Percentiles rank a stretch among this genome's conserved stretches.
phyloP scores from a whole-genome alignment of 192 early-diverging fungal genomes.

The Gaertneriomyces sp. region DNA sequence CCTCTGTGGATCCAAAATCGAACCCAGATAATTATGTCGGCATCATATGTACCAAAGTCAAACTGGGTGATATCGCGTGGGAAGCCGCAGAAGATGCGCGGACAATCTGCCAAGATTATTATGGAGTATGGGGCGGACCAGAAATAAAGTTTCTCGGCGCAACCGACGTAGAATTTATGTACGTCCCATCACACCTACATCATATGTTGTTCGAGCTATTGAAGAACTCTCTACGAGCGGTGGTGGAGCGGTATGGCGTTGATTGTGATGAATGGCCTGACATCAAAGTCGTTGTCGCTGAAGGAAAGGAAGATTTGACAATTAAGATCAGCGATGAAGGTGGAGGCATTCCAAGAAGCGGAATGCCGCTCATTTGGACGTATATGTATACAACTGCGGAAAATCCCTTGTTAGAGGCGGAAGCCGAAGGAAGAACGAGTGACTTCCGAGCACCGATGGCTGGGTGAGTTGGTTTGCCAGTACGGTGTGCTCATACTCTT shows the following conservation, averaged over 20 bases:
- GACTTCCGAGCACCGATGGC: slow-evolving; percentile 55
- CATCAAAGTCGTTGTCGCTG: slow-evolving; percentile 85
- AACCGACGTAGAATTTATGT: slow-evolving; percentile 87
- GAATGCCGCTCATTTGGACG: slow-evolving; percentile 88
- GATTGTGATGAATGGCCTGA: slow-evolving; percentile 84
- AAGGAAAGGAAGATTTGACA: slow-evolving; percentile 79
- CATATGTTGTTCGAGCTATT: slow-evolving; percentile 98
- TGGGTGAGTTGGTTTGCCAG: slow-evolving; percentile 28
- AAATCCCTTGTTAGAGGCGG: slow-evolving; percentile 35
- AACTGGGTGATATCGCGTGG: slow-evolving; percentile 71
- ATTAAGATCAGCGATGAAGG: slow-evolving; percentile 97
- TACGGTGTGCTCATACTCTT: not conserved
- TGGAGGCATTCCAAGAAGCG: slow-evolving; percentile 85
- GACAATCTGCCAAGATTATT: slow-evolving; percentile 87
- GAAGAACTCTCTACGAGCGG: slow-evolving; percentile 93
- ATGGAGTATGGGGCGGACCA: slow-evolving; percentile 68
- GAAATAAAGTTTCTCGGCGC: slow-evolving; percentile 56
- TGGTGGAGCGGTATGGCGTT: slow-evolving; percentile 84
- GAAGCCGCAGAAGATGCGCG: slow-evolving; percentile 89
- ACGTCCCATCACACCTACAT: slow-evolving; percentile 90
- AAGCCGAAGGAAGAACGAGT: slow-evolving; percentile 16
- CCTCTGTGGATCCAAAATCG: slow-evolving; percentile 21
- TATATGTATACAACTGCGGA: slow-evolving; percentile 75
- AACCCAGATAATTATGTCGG: slow-evolving; percentile 72
- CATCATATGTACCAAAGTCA: slow-evolving; percentile 89